These are phyloP conservation scores for Kwoniella heveanensis DNA, from an alignment of 768 basidiomycete genomes.

Conservation along the genomic window DNA sequence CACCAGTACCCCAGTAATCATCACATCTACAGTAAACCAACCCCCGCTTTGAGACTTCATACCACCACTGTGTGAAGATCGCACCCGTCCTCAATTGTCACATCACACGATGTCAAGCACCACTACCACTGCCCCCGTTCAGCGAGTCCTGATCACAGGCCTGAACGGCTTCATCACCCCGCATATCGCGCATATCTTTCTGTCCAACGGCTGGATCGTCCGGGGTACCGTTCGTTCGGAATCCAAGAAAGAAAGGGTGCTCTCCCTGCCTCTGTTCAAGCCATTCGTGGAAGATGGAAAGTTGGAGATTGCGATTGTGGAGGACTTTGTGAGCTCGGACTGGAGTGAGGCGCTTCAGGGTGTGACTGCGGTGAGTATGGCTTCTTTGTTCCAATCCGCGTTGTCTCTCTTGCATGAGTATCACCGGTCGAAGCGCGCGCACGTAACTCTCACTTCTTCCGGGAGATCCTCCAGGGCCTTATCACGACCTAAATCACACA, in stretches of 20 bases:
- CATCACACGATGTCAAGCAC: constrained; percentile 1
- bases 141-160: constrained; percentile 47
- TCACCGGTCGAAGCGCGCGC: too few species aligned
- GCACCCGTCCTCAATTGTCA: too few species aligned
- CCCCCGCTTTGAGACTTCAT: too few species aligned
- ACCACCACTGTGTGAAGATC: too few species aligned
- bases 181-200: constrained; percentile 45
- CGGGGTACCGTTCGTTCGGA: constrained; percentile 46
- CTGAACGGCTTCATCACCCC: constrained; percentile 46
- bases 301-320: constrained; percentile 38
- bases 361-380: constrained; percentile 41
- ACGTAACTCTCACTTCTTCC: too few species aligned
- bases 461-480: too few species aligned
- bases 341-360: constrained; percentile 41
- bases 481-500: too few species aligned
- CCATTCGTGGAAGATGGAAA: constrained; percentile 25
- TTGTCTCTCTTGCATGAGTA: too few species aligned
- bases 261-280: constrained; percentile 28
- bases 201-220: constrained; percentile 46
- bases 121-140: not conserved
- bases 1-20: too few species aligned
- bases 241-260: constrained; percentile 32
- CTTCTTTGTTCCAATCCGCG: not conserved
- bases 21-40: too few species aligned
- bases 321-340: constrained; percentile 44